A percentile compares a stretch with the other conserved stretches of the same genome.
These are phyloP conservation scores for Aspergillus intermedius DNA, from an alignment of 2,329 filamentous ascomycete species.

Conservation along the genomic window DNA sequence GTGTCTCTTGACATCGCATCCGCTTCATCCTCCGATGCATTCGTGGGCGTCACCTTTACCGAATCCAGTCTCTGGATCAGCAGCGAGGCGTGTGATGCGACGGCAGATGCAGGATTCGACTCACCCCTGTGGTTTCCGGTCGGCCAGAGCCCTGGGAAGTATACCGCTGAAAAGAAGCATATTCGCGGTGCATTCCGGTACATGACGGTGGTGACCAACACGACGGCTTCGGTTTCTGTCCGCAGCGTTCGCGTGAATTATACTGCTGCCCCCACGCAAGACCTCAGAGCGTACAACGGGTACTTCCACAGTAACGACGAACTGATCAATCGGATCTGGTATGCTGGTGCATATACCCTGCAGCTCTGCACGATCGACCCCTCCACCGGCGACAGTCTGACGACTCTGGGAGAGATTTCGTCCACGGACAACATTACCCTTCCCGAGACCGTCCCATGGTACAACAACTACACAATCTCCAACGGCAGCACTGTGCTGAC, in stretches of 20 bases:
- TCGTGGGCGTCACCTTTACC: constrained; percentile 36
- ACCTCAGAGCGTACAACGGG: constrained; percentile 44
- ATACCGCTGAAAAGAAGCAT: constrained; percentile 37
- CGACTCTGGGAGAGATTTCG: constrained; percentile 2
- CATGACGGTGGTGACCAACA: constrained; percentile 40
- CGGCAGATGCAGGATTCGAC: constrained; percentile 42
- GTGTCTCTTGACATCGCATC: constrained; percentile 28
- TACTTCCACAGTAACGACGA: constrained; percentile 47
- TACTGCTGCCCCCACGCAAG: constrained; percentile 31
- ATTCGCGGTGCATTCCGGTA: constrained; percentile 44
- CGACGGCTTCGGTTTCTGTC: constrained; percentile 35
- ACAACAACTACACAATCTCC: constrained; percentile 24
- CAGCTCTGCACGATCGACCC: constrained; percentile 29
- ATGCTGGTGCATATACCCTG: constrained; percentile 47
- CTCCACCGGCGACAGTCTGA: constrained; percentile 16
- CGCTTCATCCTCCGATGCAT: constrained; percentile 18
- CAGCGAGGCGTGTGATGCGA: constrained; percentile 41
- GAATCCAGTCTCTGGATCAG: constrained; percentile 45
- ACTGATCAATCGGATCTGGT: constrained; percentile 52
- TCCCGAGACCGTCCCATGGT: constrained; percentile 20
- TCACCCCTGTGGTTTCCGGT: constrained; percentile 44
- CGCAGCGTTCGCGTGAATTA: constrained; percentile 35
- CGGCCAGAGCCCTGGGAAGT: constrained; percentile 27
- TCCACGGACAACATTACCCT: constrained; percentile 7
- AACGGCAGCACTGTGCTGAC: constrained; percentile 29